These are phyloP conservation scores for Beta corolliflora DNA, from an alignment of 179 eudicot genomes.

Conservation along the genomic window DNA sequence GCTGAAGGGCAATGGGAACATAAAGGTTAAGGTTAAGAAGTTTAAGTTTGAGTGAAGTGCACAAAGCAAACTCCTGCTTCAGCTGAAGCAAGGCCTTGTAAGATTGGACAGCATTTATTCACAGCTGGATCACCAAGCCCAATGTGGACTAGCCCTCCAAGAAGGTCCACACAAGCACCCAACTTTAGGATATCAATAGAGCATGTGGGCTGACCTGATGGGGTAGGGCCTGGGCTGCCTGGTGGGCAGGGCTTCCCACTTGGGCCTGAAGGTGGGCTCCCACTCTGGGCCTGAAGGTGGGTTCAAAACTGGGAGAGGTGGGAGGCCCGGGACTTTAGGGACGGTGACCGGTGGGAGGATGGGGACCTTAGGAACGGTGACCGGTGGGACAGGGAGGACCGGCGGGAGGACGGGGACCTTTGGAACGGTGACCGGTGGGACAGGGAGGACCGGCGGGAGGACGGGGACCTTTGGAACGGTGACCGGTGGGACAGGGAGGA, in stretches of 20 bases:
- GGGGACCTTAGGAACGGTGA: slow-evolving; percentile 20
- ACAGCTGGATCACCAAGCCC: slow-evolving; percentile 70
- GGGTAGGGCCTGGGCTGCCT: slow-evolving; percentile 16
- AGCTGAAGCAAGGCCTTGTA: slow-evolving; percentile 63
- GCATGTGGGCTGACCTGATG: slow-evolving; percentile 38
- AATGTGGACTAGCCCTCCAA: slow-evolving; percentile 80
- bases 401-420: slow-evolving; percentile 27
- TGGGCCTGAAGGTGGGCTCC: no score
- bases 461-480: slow-evolving; percentile 25
- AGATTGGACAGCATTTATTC: slow-evolving; percentile 74
- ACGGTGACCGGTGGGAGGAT: slow-evolving; percentile 19
- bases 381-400: slow-evolving; percentile 34
- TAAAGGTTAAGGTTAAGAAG: slow-evolving; percentile 63
- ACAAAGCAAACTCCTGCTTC: slow-evolving; percentile 91
- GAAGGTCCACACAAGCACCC: slow-evolving; percentile 90
- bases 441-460: slow-evolving; percentile 2
- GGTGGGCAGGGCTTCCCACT: slow-evolving; percentile 25
- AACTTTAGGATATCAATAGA: slow-evolving; percentile 74
- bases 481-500: slow-evolving; percentile 15
- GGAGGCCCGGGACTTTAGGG: slow-evolving; percentile 13
- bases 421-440: not conserved
- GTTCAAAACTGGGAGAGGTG: slow-evolving; percentile 13
- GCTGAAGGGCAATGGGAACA: slow-evolving; percentile 80
- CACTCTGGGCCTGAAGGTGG: no score
- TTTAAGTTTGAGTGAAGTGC: slow-evolving; percentile 81